Conservation (phyloP, 2,329 filamentous ascomycete species). For the Pseudopyricularia cyperi region DNA sequence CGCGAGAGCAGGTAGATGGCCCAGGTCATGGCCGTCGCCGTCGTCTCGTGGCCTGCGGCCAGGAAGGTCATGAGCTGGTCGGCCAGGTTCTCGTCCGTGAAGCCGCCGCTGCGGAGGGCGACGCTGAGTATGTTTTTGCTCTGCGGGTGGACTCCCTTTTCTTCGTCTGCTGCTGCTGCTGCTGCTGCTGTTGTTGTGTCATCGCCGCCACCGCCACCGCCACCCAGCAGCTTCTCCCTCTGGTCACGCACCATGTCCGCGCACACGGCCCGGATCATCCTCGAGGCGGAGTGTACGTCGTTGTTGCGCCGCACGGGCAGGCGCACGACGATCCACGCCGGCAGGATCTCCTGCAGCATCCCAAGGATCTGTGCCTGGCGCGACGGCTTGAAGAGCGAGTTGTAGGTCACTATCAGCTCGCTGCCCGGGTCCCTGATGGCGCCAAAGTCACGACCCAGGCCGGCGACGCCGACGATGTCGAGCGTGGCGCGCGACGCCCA, state of each 20-base stretch:
- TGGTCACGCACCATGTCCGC: conserved; percentile 59
- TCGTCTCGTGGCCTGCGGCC: conserved; percentile 71
- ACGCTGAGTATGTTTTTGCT: conserved; percentile 70
- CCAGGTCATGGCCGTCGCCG: conserved; percentile 65
- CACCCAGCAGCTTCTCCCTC: conserved; percentile 30
- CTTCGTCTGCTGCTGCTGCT: background rate
- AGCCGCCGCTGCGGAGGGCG: conserved; percentile 62
- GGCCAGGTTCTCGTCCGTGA: conserved; percentile 67
- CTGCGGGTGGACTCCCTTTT: conserved; percentile 11
- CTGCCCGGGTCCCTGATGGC: conserved; percentile 49
- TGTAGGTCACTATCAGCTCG: conserved; percentile 44
- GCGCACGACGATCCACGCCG: conserved; percentile 42
- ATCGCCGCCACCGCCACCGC: background rate
- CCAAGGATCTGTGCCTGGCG: conserved; percentile 39
- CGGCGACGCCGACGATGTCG: conserved; percentile 63
- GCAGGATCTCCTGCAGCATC: conserved; percentile 49
- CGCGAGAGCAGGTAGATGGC: conserved; percentile 55
- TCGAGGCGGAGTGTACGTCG: conserved; percentile 42
- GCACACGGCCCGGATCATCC: conserved; percentile 52
- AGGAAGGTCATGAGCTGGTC: conserved; percentile 89
- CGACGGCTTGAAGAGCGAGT: conserved; percentile 38
- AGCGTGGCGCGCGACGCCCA: conserved; percentile 59
- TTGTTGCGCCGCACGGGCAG: conserved; percentile 61
- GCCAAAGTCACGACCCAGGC: conserved; percentile 58
- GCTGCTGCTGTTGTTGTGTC: background rate